phyloP scores from a whole-genome alignment of 176 grass and related monocot species.

The Phyllostachys edulis region DNA sequence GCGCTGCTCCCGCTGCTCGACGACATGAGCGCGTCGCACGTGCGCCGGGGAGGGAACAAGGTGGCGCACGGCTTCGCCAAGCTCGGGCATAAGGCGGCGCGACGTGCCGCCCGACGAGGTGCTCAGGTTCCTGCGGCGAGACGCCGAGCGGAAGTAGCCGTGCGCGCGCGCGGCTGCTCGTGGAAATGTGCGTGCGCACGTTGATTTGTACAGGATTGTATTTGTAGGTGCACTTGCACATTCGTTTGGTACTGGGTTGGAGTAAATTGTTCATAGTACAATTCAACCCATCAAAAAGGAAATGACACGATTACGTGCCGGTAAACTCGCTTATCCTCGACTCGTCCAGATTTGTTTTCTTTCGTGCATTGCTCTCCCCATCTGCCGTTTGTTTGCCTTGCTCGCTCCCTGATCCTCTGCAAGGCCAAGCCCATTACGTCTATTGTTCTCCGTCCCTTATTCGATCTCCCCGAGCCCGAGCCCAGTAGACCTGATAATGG shows the following conservation, averaged over 20 bases:
- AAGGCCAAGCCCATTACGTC: neutral
- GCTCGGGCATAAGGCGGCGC: slow-evolving; percentile 37
- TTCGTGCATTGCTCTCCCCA: neutral
- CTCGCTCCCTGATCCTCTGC: neutral
- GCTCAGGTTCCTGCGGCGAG: slow-evolving; percentile 22
- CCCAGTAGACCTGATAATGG: too few relatives aligned
- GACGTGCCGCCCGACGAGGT: slow-evolving; percentile 52
- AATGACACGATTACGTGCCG: too few relatives aligned
- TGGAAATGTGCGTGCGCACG: neutral
- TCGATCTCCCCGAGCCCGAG: too few relatives aligned
- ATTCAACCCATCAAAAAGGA: too few relatives aligned
- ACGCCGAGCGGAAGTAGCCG: slow-evolving; percentile 20
- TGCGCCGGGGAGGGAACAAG: slow-evolving; percentile 52
- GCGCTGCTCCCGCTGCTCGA: slow-evolving; percentile 34
- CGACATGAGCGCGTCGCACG: slow-evolving; percentile 47
- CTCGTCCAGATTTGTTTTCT: neutral
- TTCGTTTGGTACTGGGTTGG: too few relatives aligned
- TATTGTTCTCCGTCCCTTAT: too few relatives aligned
- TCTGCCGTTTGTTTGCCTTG: neutral
- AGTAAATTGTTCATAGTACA: too few relatives aligned
- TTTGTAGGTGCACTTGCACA: neutral
- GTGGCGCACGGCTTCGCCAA: slow-evolving; percentile 59
- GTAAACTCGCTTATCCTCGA: too few relatives aligned
- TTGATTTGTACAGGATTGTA: neutral
- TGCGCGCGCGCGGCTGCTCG: neutral